These are phyloP conservation scores for Peniophora sp. DNA, from an alignment of 1,284 basidiomycete genomes.

Conservation along the genomic window DNA sequence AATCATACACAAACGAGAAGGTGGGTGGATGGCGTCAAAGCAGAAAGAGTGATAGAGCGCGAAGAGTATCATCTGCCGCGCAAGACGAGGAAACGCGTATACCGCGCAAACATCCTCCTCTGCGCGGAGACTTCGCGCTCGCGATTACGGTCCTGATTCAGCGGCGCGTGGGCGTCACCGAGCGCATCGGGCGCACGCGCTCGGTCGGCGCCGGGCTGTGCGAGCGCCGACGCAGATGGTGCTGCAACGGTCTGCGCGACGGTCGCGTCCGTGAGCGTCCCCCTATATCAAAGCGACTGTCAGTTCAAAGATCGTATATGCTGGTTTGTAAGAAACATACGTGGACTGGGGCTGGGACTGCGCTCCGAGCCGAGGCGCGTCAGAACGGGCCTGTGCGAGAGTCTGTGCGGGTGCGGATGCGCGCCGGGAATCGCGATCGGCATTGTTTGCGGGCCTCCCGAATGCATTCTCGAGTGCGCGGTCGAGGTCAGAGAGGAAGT, in stretches of 20 bases:
- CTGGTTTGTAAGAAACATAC: no score
- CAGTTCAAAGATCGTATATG: background rate
- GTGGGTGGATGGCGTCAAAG: no score
- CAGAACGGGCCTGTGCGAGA: background rate
- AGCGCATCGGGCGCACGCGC: background rate
- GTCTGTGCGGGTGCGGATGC: background rate
- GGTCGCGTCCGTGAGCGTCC: background rate
- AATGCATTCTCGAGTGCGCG: background rate
- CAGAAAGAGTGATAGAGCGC: background rate
- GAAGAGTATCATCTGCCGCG: background rate
- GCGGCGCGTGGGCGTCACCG: background rate
- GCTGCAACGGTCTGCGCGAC: background rate
- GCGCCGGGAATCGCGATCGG: background rate
- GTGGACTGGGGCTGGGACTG: background rate
- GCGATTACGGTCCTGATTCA: no score
- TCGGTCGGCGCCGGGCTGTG: background rate
- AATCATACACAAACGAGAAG: no score
- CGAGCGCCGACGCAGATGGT: background rate
- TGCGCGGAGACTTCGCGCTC: no score
- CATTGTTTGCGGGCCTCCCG: no score
- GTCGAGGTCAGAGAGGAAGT: slow-evolving; percentile 1
- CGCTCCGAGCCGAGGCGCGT: background rate
- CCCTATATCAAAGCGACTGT: background rate
- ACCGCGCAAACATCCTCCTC: background rate
- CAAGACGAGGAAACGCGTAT: background rate